phyloP scores from a whole-genome alignment of 306 rosid species.

The Amphicarpaea edgeworthii region DNA sequence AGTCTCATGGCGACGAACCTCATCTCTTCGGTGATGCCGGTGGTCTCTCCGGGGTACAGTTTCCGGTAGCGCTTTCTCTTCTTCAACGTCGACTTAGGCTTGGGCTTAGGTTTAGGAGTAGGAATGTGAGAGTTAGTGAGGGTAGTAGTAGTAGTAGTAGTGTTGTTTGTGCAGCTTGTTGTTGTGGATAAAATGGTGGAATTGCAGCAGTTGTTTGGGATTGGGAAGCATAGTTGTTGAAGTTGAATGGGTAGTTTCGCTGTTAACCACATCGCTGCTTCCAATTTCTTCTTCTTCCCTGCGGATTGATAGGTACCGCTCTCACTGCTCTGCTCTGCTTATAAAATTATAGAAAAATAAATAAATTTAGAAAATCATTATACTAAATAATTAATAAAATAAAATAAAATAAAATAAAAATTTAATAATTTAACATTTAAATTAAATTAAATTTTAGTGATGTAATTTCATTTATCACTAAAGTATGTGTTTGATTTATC shows the following conservation, averaged over 20 bases:
- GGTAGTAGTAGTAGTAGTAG: background rate
- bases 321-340: too few relatives aligned
- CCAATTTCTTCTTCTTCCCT: background rate
- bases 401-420: too few relatives aligned
- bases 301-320: too few relatives aligned
- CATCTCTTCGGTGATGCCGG: conserved; percentile 92
- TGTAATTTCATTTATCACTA: too few relatives aligned
- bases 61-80: conserved; percentile 10
- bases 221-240: conserved; percentile 22
- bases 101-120: conserved; percentile 28
- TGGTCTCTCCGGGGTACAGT: conserved; percentile 69
- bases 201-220: background rate
- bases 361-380: too few relatives aligned
- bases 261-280: conserved; percentile 49
- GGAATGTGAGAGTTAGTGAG: conserved; percentile 34
- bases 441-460: too few relatives aligned
- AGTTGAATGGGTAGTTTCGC: conserved; percentile 46
- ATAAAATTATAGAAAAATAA: too few relatives aligned
- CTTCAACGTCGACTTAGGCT: conserved; percentile 2
- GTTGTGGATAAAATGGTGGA: conserved; percentile 22
- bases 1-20: too few relatives aligned
- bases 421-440: too few relatives aligned
- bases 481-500: too few relatives aligned
- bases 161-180: background rate
- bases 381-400: too few relatives aligned